Evolutionary conservation across 805 yeast genomes (phyloP).

Genomic region (Cephaloascus albidus): DNA sequence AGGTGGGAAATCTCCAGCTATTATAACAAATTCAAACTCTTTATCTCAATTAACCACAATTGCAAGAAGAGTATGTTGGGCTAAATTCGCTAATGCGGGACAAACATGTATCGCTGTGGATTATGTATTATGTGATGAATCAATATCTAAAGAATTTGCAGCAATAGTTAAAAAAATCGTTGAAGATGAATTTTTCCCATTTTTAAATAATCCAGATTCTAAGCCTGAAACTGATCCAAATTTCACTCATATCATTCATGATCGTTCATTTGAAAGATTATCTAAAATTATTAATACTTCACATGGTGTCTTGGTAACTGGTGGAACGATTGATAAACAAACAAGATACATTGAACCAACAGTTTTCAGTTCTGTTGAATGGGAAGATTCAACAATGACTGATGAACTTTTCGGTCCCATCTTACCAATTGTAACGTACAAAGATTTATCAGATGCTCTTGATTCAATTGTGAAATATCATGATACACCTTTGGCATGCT

Average conservation of each 20-base stretch:
- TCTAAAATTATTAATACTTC: conserved; percentile 31
- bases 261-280: conserved; percentile 41
- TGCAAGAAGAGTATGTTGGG: conserved; percentile 66
- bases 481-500: conserved; percentile 78
- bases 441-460: conserved; percentile 32
- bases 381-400: conserved; percentile 65
- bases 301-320: conserved; percentile 41
- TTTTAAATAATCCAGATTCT: conserved; percentile 11
- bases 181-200: conserved; percentile 35
- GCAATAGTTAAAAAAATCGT: conserved; percentile 26
- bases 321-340: conserved; percentile 22
- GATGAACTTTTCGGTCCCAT: conserved; percentile 83
- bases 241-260: conserved; percentile 55
- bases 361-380: conserved; percentile 48
- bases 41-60: conserved; percentile 30
- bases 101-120: conserved; percentile 91
- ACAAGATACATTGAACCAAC: conserved; percentile 64
- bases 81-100: conserved; percentile 72
- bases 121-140: conserved; percentile 60
- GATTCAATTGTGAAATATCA: conserved; percentile 32
- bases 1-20: conserved; percentile 89
- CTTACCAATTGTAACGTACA: conserved; percentile 59
- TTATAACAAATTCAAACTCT: conserved; percentile 45
- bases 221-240: conserved; percentile 16
- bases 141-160: conserved; percentile 43